Evolutionary conservation across 2,329 filamentous ascomycete species (phyloP), one percentile per base, ranked within the genome.

Genomic region (Pseudogymnoascus sp.): DNA sequence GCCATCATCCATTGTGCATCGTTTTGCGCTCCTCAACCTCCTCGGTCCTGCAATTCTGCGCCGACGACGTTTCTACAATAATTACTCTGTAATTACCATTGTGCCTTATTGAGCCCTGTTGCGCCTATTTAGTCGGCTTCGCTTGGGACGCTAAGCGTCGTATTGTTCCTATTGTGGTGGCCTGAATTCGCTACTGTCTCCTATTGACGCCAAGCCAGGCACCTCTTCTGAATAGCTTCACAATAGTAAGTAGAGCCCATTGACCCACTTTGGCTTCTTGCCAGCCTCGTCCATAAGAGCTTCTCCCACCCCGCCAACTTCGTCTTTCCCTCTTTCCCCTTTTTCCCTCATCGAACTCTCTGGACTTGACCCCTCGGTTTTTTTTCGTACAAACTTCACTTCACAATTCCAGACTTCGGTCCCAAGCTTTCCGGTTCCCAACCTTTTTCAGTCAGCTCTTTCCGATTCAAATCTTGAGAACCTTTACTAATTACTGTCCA

Each of bases 241-340:
- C 60, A 64, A 64, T 63, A 62, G 63, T 64, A 64, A 64, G 63
- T 44, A 29, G 17, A 37, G 4, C 37, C 26, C 31, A 62, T 62
- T 59, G 59, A 37, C 37, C 23, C 33, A 46, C 56, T 37, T 23
- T 42, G 17, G 23, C 35, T 38, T 56, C 29, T 19, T 4, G 19
- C 29, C 50, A 15, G 50, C 31, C 17, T 59, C 7, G 3, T 46
- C 15, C 17, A 37, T 42, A 38, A 46, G 19, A 40, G 31, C 17
- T 38, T 10, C 38, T 26, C 17, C 21, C 31, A 26, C 60, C 60
- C 35, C 7, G 13, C 19, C 35, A 37, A 35, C 35, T 53, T 56
- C 40, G 3, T 56, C 31, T 13, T 37, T 64, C 35, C 26, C 37
- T 35, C 40, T 31, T 64, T 37, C 35, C 17, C 23, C 31, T 38